A percentile compares a stretch with the other conserved stretches of the same genome.
phyloP scores from a whole-genome alignment of 202 grass and related monocot species.

The Zoysia matrella region DNA sequence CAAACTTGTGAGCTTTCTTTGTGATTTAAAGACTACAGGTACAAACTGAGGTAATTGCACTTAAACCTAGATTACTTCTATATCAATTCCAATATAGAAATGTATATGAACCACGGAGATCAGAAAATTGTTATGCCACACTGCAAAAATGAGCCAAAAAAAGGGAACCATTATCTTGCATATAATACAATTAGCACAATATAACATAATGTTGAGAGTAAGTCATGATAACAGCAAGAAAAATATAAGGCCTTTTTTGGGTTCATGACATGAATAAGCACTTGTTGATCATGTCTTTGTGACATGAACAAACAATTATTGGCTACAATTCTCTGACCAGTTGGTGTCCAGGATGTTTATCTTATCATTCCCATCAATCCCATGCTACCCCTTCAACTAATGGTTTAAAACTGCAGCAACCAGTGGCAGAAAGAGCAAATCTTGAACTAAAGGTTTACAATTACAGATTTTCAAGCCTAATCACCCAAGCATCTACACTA shows the following conservation, averaged over 20 bases:
- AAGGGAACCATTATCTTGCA: not conserved
- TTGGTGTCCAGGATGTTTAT: constrained; percentile 8
- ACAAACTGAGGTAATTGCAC: not conserved
- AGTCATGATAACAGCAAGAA: not conserved
- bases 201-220: not conserved
- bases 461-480: constrained; percentile 52
- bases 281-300: not conserved
- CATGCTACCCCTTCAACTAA: constrained; percentile 4
- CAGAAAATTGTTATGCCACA: not conserved
- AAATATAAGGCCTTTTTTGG: not conserved
- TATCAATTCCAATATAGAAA: not conserved
- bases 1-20: not conserved
- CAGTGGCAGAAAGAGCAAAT: constrained; percentile 31
- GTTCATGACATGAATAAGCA: not conserved
- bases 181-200: not conserved
- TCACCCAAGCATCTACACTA: constrained; percentile 55
- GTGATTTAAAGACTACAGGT: not conserved
- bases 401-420: not conserved
- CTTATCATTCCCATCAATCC: not conserved
- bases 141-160: not conserved
- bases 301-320: not conserved
- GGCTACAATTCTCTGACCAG: not conserved
- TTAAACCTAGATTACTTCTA: not conserved
- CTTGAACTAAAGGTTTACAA: constrained; percentile 55
- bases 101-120: not conserved